A percentile compares a stretch with the other conserved stretches of the same genome.
These are phyloP conservation scores for Colletotrichum costaricense DNA, from an alignment of 2,329 filamentous ascomycete genomes.

Conservation along the genomic window DNA sequence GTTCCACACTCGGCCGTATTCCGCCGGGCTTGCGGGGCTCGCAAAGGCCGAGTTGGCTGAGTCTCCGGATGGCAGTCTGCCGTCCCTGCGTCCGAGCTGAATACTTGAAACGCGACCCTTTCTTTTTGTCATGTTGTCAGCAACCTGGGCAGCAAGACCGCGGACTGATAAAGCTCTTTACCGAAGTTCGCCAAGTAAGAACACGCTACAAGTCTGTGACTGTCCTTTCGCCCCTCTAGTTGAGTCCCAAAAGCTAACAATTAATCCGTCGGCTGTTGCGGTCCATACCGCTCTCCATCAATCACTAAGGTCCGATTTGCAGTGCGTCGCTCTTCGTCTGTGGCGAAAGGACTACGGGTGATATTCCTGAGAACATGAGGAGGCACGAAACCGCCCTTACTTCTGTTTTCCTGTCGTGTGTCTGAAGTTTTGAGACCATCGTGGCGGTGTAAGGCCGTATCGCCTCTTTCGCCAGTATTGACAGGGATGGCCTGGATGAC, in stretches of 20 bases:
- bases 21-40: background rate
- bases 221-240: too few species aligned
- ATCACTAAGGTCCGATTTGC: background rate
- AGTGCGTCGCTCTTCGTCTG: background rate
- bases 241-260: background rate
- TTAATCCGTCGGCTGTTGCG: background rate
- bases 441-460: background rate
- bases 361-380: background rate
- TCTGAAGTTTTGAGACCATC: background rate
- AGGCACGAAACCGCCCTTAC: background rate
- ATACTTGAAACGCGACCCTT: background rate
- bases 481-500: background rate
- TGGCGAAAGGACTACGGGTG: background rate
- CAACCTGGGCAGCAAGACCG: background rate
- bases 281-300: fast-evolving
- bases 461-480: background rate
- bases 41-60: background rate
- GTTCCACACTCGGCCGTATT: background rate
- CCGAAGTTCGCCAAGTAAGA: background rate
- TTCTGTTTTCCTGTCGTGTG: background rate
- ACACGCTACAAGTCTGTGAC: too few species aligned
- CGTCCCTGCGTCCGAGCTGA: background rate
- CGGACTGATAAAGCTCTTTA: background rate
- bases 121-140: background rate
- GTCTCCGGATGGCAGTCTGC: background rate